A percentile compares a stretch with the other conserved stretches of the same genome.
Conservation (phyloP, 1,139 yeast species). For the Pichia sp. region DNA sequence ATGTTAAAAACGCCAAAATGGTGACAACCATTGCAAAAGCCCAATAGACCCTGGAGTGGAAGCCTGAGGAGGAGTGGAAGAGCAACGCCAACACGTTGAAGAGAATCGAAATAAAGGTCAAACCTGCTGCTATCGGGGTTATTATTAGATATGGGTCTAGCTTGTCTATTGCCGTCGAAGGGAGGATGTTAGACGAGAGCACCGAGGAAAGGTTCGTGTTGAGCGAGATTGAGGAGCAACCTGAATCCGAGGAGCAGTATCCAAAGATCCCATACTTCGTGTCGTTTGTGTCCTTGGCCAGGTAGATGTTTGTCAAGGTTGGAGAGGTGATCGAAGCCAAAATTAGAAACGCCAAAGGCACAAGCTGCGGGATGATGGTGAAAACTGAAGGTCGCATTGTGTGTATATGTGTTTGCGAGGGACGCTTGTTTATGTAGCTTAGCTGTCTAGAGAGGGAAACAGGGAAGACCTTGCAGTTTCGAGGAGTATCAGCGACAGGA, state of each 20-base stretch:
- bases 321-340: slow-evolving; percentile 49
- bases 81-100: slow-evolving; percentile 26
- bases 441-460: no score
- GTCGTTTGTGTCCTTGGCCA: slow-evolving; percentile 35
- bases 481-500: no score
- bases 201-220: slow-evolving; percentile 21
- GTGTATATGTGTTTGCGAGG: not conserved
- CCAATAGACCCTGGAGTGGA: slow-evolving; percentile 30
- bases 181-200: slow-evolving; percentile 8
- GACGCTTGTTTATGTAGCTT: no score
- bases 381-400: slow-evolving; percentile 8
- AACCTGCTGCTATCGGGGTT: slow-evolving; percentile 31
- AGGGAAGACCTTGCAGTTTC: no score
- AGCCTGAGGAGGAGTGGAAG: not conserved
- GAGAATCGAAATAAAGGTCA: slow-evolving; percentile 29
- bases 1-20: slow-evolving; percentile 46
- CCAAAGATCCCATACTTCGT: slow-evolving; percentile 40
- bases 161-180: slow-evolving; percentile 22
- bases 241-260: slow-evolving; percentile 34
- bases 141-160: slow-evolving; percentile 26
- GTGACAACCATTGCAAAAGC: slow-evolving; percentile 35
- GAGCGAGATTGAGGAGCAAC: slow-evolving; percentile 5
- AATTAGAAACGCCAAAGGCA: slow-evolving; percentile 41
- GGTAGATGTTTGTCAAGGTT: slow-evolving; percentile 37
- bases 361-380: slow-evolving; percentile 30